These are phyloP conservation scores for Batkoa obscura DNA, from an alignment of 371 early-diverging fungal species.

Conservation along the genomic window DNA sequence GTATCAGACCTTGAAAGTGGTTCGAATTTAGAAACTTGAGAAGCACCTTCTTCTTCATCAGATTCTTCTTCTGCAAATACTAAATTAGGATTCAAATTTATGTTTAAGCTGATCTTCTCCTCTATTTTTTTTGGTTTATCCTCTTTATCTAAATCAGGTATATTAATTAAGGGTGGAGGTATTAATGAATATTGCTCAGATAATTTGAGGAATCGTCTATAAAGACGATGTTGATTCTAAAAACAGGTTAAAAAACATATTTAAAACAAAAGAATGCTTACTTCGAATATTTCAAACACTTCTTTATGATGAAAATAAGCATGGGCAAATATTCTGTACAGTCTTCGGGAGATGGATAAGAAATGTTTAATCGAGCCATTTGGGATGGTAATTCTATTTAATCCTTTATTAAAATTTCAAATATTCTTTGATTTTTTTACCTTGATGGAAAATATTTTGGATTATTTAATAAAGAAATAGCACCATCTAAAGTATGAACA, in stretches of 20 bases:
- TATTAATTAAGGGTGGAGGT: slow-evolving; percentile 37
- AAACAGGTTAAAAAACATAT: neutral
- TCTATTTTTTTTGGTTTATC: no score
- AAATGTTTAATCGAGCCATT: slow-evolving; percentile 60
- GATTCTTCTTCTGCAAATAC: no score
- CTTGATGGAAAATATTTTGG: slow-evolving; percentile 57
- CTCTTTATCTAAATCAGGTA: slow-evolving; percentile 28
- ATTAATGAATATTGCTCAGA: slow-evolving; percentile 38
- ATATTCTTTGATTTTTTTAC: slow-evolving; percentile 14
- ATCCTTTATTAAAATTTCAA: neutral
- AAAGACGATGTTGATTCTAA: slow-evolving; percentile 50
- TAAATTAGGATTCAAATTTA: no score
- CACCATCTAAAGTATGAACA: slow-evolving; percentile 79
- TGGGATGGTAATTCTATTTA: slow-evolving; percentile 41
- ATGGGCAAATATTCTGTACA: slow-evolving; percentile 92
- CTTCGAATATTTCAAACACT: slow-evolving; percentile 70
- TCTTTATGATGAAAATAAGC: slow-evolving; percentile 81
- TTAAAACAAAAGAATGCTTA: slow-evolving; percentile 9
- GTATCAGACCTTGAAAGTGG: no score
- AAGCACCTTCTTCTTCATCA: no score
- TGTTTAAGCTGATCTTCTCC: no score
- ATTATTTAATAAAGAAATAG: slow-evolving; percentile 58
- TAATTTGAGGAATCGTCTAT: slow-evolving; percentile 54
- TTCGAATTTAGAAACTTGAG: no score
- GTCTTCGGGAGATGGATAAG: slow-evolving; percentile 66